Evolutionary conservation across 345 rosid species (phyloP), one percentile per base, ranked within the genome.

Genomic region (Acer yangbiense): DNA sequence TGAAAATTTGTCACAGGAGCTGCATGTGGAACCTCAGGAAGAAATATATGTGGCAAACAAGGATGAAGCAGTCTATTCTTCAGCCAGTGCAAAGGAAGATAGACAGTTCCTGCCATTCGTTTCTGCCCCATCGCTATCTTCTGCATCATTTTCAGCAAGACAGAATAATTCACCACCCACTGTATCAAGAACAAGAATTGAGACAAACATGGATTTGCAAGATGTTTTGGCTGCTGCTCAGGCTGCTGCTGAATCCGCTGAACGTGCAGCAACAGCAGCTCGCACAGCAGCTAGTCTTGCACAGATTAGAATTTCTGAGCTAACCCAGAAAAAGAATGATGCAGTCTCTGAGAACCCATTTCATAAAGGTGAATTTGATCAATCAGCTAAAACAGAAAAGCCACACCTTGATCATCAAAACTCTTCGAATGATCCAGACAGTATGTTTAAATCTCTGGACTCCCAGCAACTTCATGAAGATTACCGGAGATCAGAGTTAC

Each of bases 241-340:
- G 69, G 85, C 94, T 69, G 99, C 99, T 81, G 98, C 97, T 35
- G 98, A 93, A 54, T 71, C 87, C 62, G 99, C 99, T 9, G 99
- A 95, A 79, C 88, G 85, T 78, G 97, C 99, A 6, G 99, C 97
- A 66, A 82, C 93, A 21, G 97, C 93, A 25, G 97, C 99, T 79
- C 90, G 97, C 72, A 83, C 97, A 71, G 99, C 92, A 64, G 99
- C 99, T 72, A 84, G 90, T 83, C 94, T 95, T 78, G 98, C 98
- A 60, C 98, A 93, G 83, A 82, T 91, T 65, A 90, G 93, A 86
- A 93, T 93, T 78, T 70, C 80, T 21, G 97, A 87, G 82, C 87
- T 93, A 64, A 83, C 92, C 41, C 89, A 77, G 89, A 90, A 82
- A 77, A 91, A 73, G 39, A 81, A 84, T 44, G 87, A 82, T 55